phyloP scores from a whole-genome alignment of 495 filamentous ascomycete genomes.

The Letharia columbiana region DNA sequence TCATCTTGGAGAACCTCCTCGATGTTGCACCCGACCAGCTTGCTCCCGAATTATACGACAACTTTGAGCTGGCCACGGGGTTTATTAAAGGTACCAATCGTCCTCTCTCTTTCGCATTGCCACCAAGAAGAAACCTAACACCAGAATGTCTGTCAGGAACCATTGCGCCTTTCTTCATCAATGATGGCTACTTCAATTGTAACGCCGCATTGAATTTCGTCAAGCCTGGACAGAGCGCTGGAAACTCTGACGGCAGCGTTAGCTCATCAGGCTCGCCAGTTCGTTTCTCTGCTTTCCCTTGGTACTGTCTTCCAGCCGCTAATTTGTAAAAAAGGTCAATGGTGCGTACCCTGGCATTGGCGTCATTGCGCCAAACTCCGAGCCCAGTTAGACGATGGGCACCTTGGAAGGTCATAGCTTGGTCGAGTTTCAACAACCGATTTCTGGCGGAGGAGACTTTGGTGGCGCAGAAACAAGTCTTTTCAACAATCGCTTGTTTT shows the following conservation, averaged over 20 bases:
- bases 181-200: conserved; percentile 25
- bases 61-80: conserved; percentile 16
- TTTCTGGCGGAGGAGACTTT: too few relatives aligned
- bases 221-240: conserved; percentile 16
- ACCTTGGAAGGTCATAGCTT: too few relatives aligned
- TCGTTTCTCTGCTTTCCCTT: conserved; percentile 3
- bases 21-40: conserved; percentile 22
- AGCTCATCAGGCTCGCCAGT: conserved; percentile 21
- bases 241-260: conserved; percentile 6
- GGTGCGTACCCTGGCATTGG: conserved; percentile 7
- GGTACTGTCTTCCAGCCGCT: not conserved
- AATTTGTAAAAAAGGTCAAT: not conserved
- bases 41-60: conserved; percentile 14
- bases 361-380: conserved; percentile 1
- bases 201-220: conserved; percentile 14
- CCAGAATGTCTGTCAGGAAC: not conserved
- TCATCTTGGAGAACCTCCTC: conserved; percentile 23
- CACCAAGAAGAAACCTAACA: not conserved
- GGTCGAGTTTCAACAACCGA: too few relatives aligned
- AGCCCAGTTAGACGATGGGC: not conserved
- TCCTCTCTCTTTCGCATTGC: not conserved
- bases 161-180: conserved; percentile 22
- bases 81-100: conserved; percentile 18
- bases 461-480: too few relatives aligned
- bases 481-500: too few relatives aligned